A percentile compares a stretch with the other conserved stretches of the same genome.
Evolutionary conservation across 441 rosid genomes (phyloP).

Genomic region (Syzygium syzygioides): DNA sequence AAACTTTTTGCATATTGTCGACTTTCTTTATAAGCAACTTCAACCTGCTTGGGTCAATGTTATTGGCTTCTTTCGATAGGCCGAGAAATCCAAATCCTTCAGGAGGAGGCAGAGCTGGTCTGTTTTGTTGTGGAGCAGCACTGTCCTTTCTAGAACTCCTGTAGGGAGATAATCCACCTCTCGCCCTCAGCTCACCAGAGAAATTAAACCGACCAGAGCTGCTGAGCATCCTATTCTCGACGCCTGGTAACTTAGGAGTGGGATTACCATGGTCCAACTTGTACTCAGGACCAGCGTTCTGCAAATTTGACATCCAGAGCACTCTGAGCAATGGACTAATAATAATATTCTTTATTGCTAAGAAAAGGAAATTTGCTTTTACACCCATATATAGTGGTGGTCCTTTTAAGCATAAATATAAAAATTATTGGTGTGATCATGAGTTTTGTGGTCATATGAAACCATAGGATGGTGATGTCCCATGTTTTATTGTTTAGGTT

Average conservation of each 20-base stretch:
- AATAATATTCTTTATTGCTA: background rate
- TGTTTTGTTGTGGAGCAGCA: constrained; percentile 49
- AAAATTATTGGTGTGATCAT: background rate
- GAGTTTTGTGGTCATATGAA: background rate
- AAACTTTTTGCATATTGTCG: constrained; percentile 65
- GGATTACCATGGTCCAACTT: constrained; percentile 29
- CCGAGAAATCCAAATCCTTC: constrained; percentile 45
- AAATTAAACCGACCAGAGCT: constrained; percentile 35
- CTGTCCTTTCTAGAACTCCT: constrained; percentile 26
- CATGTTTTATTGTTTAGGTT: background rate
- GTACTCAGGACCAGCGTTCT: constrained; percentile 33
- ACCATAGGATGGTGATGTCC: background rate
- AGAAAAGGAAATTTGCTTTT: background rate
- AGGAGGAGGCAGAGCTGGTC: constrained; percentile 45
- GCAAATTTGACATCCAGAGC: constrained; percentile 26
- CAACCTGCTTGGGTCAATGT: constrained; percentile 24
- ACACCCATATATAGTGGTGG: background rate
- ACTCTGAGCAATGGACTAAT: background rate
- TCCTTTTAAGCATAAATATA: background rate
- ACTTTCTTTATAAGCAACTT: constrained; percentile 24
- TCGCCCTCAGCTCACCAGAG: constrained; percentile 31
- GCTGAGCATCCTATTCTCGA: constrained; percentile 28
- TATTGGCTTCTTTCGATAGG: constrained; percentile 45
- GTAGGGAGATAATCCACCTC: constrained; percentile 49
- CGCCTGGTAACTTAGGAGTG: constrained; percentile 28